phyloP scores from a whole-genome alignment of 768 basidiomycete species.

The Termitomyces bulborhizus region DNA sequence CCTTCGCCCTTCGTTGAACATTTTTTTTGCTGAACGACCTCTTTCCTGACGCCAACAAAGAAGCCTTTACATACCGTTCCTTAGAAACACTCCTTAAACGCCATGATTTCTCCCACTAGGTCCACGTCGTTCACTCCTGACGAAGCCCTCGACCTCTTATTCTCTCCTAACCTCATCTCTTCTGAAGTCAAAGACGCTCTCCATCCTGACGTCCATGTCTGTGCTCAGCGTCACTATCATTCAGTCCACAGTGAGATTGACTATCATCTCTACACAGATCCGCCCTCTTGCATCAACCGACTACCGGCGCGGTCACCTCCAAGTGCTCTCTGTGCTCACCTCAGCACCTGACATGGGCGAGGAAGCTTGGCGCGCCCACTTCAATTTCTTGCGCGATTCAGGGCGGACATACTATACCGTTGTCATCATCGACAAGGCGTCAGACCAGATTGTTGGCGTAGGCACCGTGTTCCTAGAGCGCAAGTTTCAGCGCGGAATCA shows the following conservation, averaged over 20 bases:
- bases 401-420: constrained; percentile 74
- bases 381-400: constrained; percentile 47
- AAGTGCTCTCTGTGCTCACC: constrained; percentile 75
- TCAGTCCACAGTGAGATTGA: background rate
- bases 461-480: constrained; percentile 87
- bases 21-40: background rate
- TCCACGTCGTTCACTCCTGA: constrained; percentile 47
- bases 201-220: constrained; percentile 44
- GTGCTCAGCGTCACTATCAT: background rate
- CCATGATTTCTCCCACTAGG: constrained; percentile 10
- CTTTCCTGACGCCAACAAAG: background rate
- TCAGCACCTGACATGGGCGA: constrained; percentile 64
- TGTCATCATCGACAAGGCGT: constrained; percentile 71
- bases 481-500: constrained; percentile 88
- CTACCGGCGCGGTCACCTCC: constrained; percentile 74
- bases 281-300: constrained; percentile 88
- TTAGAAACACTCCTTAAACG: constrained; percentile 5
- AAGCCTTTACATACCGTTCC: background rate
- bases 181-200: constrained; percentile 51
- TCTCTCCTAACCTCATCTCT: constrained; percentile 68
- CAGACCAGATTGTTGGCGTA: constrained; percentile 77
- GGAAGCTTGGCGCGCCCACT: constrained; percentile 65
- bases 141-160: constrained; percentile 67
- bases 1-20: background rate
- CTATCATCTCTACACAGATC: constrained; percentile 43